Evolutionary conservation across 169 alveolate species (phyloP), one percentile per base, ranked within the genome.

Genomic region (Plasmodium knowlesi): DNA sequence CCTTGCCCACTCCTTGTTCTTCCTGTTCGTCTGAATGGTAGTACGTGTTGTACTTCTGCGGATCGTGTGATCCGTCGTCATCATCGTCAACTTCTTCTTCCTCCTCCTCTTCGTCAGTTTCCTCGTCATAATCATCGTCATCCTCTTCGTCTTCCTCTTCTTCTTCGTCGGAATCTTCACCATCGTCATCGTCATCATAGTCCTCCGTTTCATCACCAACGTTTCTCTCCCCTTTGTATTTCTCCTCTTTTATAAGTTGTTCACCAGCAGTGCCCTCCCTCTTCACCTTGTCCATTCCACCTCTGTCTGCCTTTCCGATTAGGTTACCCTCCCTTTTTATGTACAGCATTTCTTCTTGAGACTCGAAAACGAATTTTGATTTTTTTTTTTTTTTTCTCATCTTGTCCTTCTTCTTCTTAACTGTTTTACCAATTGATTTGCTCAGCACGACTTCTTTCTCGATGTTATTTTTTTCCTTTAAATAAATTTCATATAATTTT

Each of bases 291-390:
- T 28, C 46, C 12, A 14, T n/a, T 61, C 28, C 73, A 0, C 10
- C 39, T 54, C 22, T 32, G 28, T 41, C 43, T 8, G 32, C 30
- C 41, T 43, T 84, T 22, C 46, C 79, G 53, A 84, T 30, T 32
- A 73, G 2, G 22, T 50, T n/a, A 22, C 72, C 71, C 50, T 79
- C 82, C 71, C 50, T 89, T 89, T 89, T 89, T 43, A 89, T 22
- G 32, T 78, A 89, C 50, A 61, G 6, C 94, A 89, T 89, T 57
- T 89, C 94, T 79, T 89, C 94, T 6, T 78, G 16, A 1, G 94
- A 89, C 41, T 89, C 94, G 32, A 89, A 89, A 28, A 89, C 79
- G 73, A 89, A 89, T 28, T 89, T 78, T 28, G 46, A 5, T 37
- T 79, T 78, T 76, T 57, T 78, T 37, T 79, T 89, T 61, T 89